phyloP scores from a whole-genome alignment of 306 rosid genomes.

The Cicer bijugum region DNA sequence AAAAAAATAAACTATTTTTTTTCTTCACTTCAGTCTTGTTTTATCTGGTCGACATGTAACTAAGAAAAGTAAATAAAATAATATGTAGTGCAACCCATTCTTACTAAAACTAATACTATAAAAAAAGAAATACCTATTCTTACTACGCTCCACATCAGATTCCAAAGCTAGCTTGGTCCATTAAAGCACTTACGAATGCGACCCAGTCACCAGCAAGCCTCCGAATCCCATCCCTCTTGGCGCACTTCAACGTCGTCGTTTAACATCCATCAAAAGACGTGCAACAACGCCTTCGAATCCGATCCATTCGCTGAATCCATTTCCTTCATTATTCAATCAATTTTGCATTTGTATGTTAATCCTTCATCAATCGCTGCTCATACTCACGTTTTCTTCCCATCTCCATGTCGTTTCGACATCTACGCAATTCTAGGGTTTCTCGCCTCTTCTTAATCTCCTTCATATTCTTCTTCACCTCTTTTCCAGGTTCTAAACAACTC shows the following conservation, averaged over 20 bases:
- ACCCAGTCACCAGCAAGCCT: background rate
- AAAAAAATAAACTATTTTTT: too few relatives aligned
- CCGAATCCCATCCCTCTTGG: background rate
- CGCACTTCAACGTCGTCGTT: conserved; percentile 42
- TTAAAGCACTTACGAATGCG: conserved; percentile 1
- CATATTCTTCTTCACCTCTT: conserved; percentile 51
- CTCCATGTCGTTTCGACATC: conserved; percentile 61
- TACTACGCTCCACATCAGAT: conserved; percentile 16
- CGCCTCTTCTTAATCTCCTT: conserved; percentile 46
- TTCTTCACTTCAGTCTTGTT: too few relatives aligned
- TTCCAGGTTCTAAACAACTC: conserved; percentile 6
- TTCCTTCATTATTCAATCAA: background rate
- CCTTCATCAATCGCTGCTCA: background rate
- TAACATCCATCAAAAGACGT: background rate
- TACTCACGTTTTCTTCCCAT: conserved; percentile 40
- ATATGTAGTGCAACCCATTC: too few relatives aligned
- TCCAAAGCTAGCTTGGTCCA: background rate
- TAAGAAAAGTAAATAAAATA: too few relatives aligned
- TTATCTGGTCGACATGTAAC: too few relatives aligned
- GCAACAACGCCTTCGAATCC: background rate
- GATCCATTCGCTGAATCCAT: conserved; percentile 4
- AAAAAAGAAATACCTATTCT: too few relatives aligned
- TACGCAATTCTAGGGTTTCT: conserved; percentile 43
- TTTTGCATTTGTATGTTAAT: background rate
- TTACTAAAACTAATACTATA: too few relatives aligned